phyloP scores from a whole-genome alignment of 192 early-diverging fungal genomes.

The Coemansia nantahalensis region DNA sequence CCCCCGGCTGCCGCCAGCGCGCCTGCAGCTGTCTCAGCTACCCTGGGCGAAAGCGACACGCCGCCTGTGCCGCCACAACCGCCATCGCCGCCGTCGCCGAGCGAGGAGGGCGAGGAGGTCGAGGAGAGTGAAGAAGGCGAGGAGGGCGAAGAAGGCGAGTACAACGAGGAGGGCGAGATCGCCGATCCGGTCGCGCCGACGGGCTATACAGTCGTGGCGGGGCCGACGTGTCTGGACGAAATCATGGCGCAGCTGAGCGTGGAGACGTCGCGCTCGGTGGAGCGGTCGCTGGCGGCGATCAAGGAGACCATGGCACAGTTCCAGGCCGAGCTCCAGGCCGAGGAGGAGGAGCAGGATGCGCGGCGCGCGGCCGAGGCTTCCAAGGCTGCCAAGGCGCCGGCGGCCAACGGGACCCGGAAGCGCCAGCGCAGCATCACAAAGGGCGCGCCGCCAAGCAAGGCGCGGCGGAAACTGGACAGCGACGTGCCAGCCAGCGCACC shows the following conservation, averaged over 20 bases:
- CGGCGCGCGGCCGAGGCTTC: not conserved
- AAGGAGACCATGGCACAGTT: conserved; percentile 25
- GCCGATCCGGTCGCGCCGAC: conserved; percentile 18
- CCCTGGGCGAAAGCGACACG: too few species aligned
- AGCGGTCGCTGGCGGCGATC: conserved; percentile 25
- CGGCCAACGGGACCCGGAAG: conserved; percentile 23
- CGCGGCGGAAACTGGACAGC: conserved; percentile 31
- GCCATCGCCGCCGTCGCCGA: not conserved
- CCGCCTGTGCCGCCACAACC: not conserved
- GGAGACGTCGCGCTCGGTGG: conserved; percentile 8
- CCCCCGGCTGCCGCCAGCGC: too few species aligned
- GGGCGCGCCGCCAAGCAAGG: conserved; percentile 26
- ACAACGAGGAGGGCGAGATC: conserved; percentile 50
- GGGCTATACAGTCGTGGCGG: not conserved
- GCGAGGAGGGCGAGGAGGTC: conserved; percentile 21
- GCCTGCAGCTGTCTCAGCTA: too few species aligned
- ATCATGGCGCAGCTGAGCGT: conserved; percentile 9
- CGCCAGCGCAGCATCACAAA: conserved; percentile 46
- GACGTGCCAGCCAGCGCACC: too few species aligned
- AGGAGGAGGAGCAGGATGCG: conserved; percentile 22
- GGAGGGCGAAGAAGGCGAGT: conserved; percentile 35
- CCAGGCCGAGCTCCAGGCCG: conserved; percentile 29
- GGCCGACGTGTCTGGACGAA: conserved; percentile 13
- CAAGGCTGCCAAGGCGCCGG: conserved; percentile 5
- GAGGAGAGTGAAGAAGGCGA: conserved; percentile 15